These are phyloP conservation scores for Phytophthora agathidicida DNA, from an alignment of 352 stramenopile genomes.

Conservation along the genomic window DNA sequence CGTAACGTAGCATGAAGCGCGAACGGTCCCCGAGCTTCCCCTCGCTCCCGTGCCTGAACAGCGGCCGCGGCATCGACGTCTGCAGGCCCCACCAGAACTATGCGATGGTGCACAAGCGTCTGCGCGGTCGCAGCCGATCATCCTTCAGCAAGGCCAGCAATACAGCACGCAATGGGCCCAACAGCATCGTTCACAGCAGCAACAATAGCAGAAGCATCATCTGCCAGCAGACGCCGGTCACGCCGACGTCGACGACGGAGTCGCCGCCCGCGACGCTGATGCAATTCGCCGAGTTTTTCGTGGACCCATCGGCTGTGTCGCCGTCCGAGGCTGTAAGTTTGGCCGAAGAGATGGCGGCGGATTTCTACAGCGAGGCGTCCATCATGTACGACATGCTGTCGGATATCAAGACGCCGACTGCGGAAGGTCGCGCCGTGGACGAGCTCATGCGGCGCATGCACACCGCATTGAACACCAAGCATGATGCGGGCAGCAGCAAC, in stretches of 20 bases:
- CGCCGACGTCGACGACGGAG: conserved; percentile 21
- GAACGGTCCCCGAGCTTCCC: conserved; percentile 42
- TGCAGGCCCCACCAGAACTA: conserved; percentile 38
- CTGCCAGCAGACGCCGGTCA: conserved; percentile 10
- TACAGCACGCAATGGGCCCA: not conserved
- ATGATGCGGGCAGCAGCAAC: not conserved
- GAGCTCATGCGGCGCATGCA: conserved; percentile 62
- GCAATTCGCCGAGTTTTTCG: conserved; percentile 45
- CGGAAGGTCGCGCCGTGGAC: conserved; percentile 56
- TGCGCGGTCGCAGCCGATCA: conserved; percentile 31
- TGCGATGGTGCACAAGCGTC: conserved; percentile 48
- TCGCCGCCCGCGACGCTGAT: conserved; percentile 15
- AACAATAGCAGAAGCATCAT: conserved; percentile 8
- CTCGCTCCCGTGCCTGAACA: conserved; percentile 32
- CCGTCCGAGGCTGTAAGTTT: conserved; percentile 49
- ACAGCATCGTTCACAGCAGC: not conserved
- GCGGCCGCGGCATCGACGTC: conserved; percentile 21
- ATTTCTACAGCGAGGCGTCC: conserved; percentile 68
- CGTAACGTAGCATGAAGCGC: conserved; percentile 47
- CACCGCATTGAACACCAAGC: conserved; percentile 22
- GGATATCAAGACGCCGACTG: conserved; percentile 53
- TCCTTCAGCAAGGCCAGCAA: conserved; percentile 20
- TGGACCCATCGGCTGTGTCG: conserved; percentile 50
- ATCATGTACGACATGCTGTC: conserved; percentile 78
- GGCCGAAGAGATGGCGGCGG: conserved; percentile 61